A percentile compares a stretch with the other conserved stretches of the same genome.
phyloP scores from a whole-genome alignment of 148 eudicot genomes.

The Camellia granthamiana region DNA sequence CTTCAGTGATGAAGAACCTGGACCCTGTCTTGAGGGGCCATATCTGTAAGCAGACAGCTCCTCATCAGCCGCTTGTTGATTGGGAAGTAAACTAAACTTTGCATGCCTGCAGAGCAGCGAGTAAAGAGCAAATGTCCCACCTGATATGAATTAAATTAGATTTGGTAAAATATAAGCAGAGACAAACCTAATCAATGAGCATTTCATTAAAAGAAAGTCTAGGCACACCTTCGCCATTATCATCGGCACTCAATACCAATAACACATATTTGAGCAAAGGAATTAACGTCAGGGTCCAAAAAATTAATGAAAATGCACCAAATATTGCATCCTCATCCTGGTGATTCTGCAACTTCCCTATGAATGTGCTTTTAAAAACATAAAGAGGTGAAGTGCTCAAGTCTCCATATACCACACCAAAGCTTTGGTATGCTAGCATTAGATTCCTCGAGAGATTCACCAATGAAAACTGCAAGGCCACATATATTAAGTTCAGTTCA shows the following conservation, averaged over 20 bases:
- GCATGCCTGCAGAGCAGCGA: slow-evolving; percentile 95
- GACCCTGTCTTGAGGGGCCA: slow-evolving; percentile 43
- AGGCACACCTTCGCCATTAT: slow-evolving; percentile 90
- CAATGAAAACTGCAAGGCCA: slow-evolving; percentile 62
- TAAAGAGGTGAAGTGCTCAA: slow-evolving; percentile 95
- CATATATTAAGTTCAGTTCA: slow-evolving; percentile 15
- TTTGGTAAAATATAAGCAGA: not conserved
- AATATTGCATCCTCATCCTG: slow-evolving; percentile 64
- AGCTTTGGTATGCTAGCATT: slow-evolving; percentile 86
- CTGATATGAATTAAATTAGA: slow-evolving; percentile 33
- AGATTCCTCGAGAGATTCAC: slow-evolving; percentile 50
- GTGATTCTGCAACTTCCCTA: slow-evolving; percentile 51
- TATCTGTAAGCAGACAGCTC: slow-evolving; percentile 82
- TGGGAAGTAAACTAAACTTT: slow-evolving; percentile 87
- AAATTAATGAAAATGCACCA: slow-evolving; percentile 84
- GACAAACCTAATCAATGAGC: not conserved
- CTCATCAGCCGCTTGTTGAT: slow-evolving; percentile 99
- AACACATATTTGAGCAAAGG: slow-evolving; percentile 88
- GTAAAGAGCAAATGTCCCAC: slow-evolving; percentile 96
- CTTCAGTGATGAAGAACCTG: slow-evolving; percentile 50
- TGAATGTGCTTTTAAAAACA: slow-evolving; percentile 70
- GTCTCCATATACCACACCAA: slow-evolving; percentile 95
- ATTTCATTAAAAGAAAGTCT: not conserved
- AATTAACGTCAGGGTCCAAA: slow-evolving; percentile 87
- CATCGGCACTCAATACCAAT: slow-evolving; percentile 75